Base-by-base conservation (phyloP, 164 flowering plant species). In the Magnolia kwangsiensis region DNA sequence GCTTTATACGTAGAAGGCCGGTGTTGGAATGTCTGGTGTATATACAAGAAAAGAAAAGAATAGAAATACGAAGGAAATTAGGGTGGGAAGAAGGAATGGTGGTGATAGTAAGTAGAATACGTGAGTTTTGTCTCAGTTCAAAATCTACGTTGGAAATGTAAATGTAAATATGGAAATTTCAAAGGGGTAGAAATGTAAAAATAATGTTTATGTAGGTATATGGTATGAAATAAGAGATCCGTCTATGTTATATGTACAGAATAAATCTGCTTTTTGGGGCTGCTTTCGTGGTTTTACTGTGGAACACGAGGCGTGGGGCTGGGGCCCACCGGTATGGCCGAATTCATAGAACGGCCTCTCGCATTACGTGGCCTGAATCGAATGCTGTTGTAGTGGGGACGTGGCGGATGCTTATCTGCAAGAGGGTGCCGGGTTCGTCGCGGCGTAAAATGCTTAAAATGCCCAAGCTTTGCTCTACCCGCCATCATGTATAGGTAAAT, bases 1-100 rank as follows among this genome's bases (percentile, higher is more conserved):
- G 78, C 81, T 75, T 75, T 67, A 76, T 50, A 51, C 75, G 10
- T 4, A 13, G 71, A 65, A 81, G 71, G 78, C 78, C 78, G 75
- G 75, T 58, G 78, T 67, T 75, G 74, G 72, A 21, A 71, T 24
- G 31, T 21, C 50, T 23, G 67, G 72, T 76, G 74, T 77, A 77
- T 13, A 80, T 74, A 80, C 51, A 71, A 31, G 71, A 51, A 69
- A 71, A 31, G 71, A 51, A 69, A 50, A 69, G 50, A 72, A 66
- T 29, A 51, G 23, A 71, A 63, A 58, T 19, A 45, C 8, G 50
- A 23, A 72, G 20, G 61, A 23, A 18, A 67, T 5, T 9, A 71
- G 29, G 64, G n/a, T 13, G 5, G 7, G 16, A 63, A 51, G 51
- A 27, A 21, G 72, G 67, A 11, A 11, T 8, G n/a, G 71, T 24